Conservation (phyloP, 2,329 filamentous ascomycete genomes). For the Colletotrichum sansevieriae region DNA sequence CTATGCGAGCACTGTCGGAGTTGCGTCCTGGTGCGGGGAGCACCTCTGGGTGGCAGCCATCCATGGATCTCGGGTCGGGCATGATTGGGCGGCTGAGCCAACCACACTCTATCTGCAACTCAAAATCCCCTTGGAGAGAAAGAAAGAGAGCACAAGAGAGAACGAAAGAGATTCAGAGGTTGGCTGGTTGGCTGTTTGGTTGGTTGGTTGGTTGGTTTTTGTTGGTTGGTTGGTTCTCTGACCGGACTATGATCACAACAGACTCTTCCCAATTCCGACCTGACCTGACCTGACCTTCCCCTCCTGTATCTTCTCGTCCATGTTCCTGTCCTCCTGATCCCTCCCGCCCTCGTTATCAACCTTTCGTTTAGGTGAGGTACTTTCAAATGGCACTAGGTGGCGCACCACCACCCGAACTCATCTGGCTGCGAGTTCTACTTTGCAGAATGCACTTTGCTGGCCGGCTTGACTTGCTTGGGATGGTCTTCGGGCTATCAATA, state of each 20-base stretch:
- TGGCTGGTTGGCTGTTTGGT: neutral
- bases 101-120: neutral
- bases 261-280: slow-evolving; percentile 11
- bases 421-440: slow-evolving; percentile 8
- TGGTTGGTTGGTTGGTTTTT: neutral
- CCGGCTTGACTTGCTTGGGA: slow-evolving; percentile 13
- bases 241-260: slow-evolving; percentile 14
- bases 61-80: neutral
- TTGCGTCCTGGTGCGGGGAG: too few relatives aligned
- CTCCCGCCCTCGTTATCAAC: slow-evolving; percentile 10
- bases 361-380: slow-evolving; percentile 27
- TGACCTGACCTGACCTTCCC: neutral
- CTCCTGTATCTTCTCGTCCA: slow-evolving; percentile 13
- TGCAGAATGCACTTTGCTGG: slow-evolving; percentile 23
- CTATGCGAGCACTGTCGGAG: slow-evolving; percentile 8
- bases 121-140: neutral
- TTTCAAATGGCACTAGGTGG: slow-evolving; percentile 24
- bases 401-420: slow-evolving; percentile 8
- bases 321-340: slow-evolving; percentile 13
- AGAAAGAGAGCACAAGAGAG: neutral
- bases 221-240: neutral
- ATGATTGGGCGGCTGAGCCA: neutral
- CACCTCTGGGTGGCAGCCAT: neutral
- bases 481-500: slow-evolving; percentile 15
- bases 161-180: neutral